Base-by-base conservation (phyloP, 2,329 filamentous ascomycete species). In the Aspergillus intermedius region DNA sequence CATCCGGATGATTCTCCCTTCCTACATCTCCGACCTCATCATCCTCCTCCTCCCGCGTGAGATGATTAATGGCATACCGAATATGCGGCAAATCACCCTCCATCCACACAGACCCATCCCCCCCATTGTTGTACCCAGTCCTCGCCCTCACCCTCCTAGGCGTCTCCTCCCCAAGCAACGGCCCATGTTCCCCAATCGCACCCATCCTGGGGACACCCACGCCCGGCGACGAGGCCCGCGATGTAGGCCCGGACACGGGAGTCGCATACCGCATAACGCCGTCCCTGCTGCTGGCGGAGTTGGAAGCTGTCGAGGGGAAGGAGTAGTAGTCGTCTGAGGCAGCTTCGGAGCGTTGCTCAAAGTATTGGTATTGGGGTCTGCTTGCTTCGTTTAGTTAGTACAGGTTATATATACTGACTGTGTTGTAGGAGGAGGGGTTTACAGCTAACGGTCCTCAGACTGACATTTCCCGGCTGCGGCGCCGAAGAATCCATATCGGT, bases 1-100 rank as follows among this genome's bases (percentile, higher is more conserved):
- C 74, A 13, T 74, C 71, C 2, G 77, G 74, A 52, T 79, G 79
- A 39, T 75, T 72, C 13, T 59, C 55, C 21, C 21, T 22, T 22
- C 21, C 21, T 22, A 22, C 21, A 5, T 22, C 21, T 4, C 21
- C 1, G 21, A 22, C 5, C 12, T 37, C 34, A 5, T 37, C 34
- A 17, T 37, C 76, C 51, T 87, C 82, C 49, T 84, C 84, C 60
- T 87, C 81, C 43, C 86, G 77, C 5, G 89, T 94, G 57, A 97
- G 74, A 54, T 91, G 88, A 54, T 95, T 87, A 54, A 97, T 82
- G 37, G 91, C 91, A 66, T 93, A 94, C 54, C 86, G 86, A 54
- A 96, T 88, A 67, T 91, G 95, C 0, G 89, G 90, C 7, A 83
- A 86, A 61, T 95, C 87, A 61, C 95, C 90, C 35, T 40, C 34